Conservation (phyloP, 2,329 filamentous ascomycete species). For the Corynespora cassiicola region DNA sequence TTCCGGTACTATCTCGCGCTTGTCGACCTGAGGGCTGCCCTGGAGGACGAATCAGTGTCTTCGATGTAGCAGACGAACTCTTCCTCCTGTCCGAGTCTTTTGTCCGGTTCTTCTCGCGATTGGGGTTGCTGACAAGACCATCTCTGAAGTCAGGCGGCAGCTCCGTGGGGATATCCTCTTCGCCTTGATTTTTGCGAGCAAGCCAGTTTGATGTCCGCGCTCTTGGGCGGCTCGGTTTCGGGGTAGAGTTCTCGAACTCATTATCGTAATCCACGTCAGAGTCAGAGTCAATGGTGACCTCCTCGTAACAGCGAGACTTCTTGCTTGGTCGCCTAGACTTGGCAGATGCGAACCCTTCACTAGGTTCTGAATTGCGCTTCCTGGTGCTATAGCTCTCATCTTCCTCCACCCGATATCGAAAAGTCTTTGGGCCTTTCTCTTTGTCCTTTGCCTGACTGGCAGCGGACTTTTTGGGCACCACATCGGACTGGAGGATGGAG, state of each 20-base stretch:
- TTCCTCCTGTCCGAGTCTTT: constrained; percentile 29
- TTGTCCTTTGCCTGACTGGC: constrained; percentile 24
- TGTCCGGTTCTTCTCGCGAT: constrained; percentile 33
- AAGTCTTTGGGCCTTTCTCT: constrained; percentile 40
- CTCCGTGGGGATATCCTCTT: constrained; percentile 51
- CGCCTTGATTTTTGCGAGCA: constrained; percentile 48
- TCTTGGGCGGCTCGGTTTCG: constrained; percentile 21
- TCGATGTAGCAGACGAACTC: constrained; percentile 29
- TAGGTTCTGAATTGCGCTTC: constrained; percentile 28
- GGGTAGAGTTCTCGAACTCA: constrained; percentile 20
- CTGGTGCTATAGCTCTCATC: constrained; percentile 49
- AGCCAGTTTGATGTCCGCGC: constrained; percentile 49
- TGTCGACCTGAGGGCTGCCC: constrained; percentile 33
- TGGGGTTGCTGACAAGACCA: constrained; percentile 33
- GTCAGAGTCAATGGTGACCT: constrained; percentile 13
- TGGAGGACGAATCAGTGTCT: constrained; percentile 31
- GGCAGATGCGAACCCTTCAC: constrained; percentile 25
- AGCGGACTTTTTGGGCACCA: constrained; percentile 25
- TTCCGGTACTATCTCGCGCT: constrained; percentile 29
- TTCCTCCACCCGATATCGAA: constrained; percentile 45
- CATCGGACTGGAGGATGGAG: constrained; percentile 47
- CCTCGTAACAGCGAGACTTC: constrained; percentile 15
- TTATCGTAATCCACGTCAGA: constrained; percentile 27
- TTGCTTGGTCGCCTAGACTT: constrained; percentile 27
- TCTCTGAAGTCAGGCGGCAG: constrained; percentile 51